Evolutionary conservation across 192 early-diverging fungal species (phyloP).

Genomic region (Backusella luteola): DNA sequence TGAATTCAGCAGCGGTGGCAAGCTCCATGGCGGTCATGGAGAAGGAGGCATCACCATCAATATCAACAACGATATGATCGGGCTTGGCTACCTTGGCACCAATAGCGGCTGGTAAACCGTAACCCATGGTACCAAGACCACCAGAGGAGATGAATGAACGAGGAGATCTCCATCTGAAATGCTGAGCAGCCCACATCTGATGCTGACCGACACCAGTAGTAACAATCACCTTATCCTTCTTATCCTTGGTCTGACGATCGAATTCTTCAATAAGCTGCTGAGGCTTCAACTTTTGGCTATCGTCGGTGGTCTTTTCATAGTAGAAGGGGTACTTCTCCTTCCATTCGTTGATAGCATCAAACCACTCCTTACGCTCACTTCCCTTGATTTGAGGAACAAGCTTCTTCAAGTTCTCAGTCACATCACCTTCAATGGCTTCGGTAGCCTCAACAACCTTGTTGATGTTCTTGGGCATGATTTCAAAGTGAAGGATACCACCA

Average conservation of each 20-base stretch:
- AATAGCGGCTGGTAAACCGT: constrained; percentile 93
- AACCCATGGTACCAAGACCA: constrained; percentile 99
- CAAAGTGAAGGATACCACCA: constrained; percentile 98
- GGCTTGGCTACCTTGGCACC: constrained; percentile 95
- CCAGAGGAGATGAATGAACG: constrained; percentile 92
- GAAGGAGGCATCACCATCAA: constrained; percentile 98
- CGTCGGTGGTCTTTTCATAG: constrained; percentile 61
- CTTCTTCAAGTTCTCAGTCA: constrained; percentile 78
- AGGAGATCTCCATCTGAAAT: constrained; percentile 88
- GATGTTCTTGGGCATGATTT: constrained; percentile 99
- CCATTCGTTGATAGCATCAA: constrained; percentile 79
- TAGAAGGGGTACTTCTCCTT: constrained; percentile 92
- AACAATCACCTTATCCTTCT: constrained; percentile 92
- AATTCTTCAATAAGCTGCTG: constrained; percentile 95
- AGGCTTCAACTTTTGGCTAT: constrained; percentile 76
- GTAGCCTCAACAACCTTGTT: constrained; percentile 96
- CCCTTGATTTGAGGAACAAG: constrained; percentile 78
- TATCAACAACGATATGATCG: constrained; percentile 94
- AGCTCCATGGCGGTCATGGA: constrained; percentile 99
- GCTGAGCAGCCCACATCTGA: constrained; percentile 99
- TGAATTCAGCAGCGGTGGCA: constrained; percentile 94
- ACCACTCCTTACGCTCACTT: constrained; percentile 79
- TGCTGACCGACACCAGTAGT: constrained; percentile 98
- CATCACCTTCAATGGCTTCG: constrained; percentile 93
- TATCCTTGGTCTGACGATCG: constrained; percentile 75